Percentiles rank a stretch among this genome's conserved stretches.
These are phyloP conservation scores for Aspergillus sp. DNA, from an alignment of 2,329 filamentous ascomycete genomes.

Conservation along the genomic window DNA sequence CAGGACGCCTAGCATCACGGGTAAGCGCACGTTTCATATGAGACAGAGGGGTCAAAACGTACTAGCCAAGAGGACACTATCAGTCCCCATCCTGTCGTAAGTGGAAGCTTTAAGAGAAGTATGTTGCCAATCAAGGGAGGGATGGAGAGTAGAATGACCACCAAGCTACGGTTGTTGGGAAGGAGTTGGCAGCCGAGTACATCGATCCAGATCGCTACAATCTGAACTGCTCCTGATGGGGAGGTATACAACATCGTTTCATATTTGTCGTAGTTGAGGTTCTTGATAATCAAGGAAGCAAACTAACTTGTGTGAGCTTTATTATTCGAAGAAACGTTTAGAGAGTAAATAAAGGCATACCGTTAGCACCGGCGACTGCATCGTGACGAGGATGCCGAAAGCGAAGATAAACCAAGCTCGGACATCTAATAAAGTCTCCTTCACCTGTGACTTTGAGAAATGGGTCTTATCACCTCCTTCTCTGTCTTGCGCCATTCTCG, in stretches of 20 bases:
- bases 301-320: slow-evolving; percentile 38
- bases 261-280: slow-evolving; percentile 46
- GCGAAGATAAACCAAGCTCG: slow-evolving; percentile 48
- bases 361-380: slow-evolving; percentile 48
- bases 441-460: slow-evolving; percentile 49
- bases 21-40: too few species aligned
- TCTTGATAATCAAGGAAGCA: slow-evolving; percentile 52
- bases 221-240: slow-evolving; percentile 53
- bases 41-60: neutral
- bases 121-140: slow-evolving; percentile 49
- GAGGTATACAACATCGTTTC: slow-evolving; percentile 52
- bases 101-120: slow-evolving; percentile 46
- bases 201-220: slow-evolving; percentile 51
- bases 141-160: slow-evolving; percentile 45
- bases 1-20: slow-evolving; percentile 39
- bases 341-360: slow-evolving; percentile 20
- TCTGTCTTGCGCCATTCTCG: too few species aligned
- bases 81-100: slow-evolving; percentile 49
- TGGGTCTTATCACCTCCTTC: slow-evolving; percentile 25
- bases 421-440: slow-evolving; percentile 46
- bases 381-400: slow-evolving; percentile 50
- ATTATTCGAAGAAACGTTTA: neutral
- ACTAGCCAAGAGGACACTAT: slow-evolving; percentile 49
- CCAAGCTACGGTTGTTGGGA: slow-evolving; percentile 42
- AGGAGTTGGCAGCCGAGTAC: slow-evolving; percentile 43